Conservation (phyloP, 306 rosid species). For the Cucumis sativus region Cucumber_9930_V3 NC_026657.2:30122501-30123000, state of each 20-base stretch:
- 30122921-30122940: slow-evolving; percentile 58
- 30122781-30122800: slow-evolving; percentile 52
- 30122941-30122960: slow-evolving; percentile 57
- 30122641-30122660: slow-evolving; percentile 67
- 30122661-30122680: slow-evolving; percentile 48
- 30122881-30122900: slow-evolving; percentile 70
- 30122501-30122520: background rate
- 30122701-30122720: slow-evolving; percentile 40
- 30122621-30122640: slow-evolving; percentile 28
- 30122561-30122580: background rate
- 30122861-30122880: slow-evolving; percentile 67
- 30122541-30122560: background rate
- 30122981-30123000: slow-evolving; percentile 48
- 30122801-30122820: slow-evolving; percentile 47
- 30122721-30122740: slow-evolving; percentile 45
- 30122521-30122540: background rate
- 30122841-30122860: slow-evolving; percentile 37
- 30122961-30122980: slow-evolving; percentile 57
- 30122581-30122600: background rate
- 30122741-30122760: slow-evolving; percentile 61
- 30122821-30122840: slow-evolving; percentile 51
- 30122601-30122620: background rate
- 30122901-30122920: slow-evolving; percentile 28
- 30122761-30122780: slow-evolving; percentile 75
- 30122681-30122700: slow-evolving; percentile 61